These are phyloP conservation scores for Pythium periplocum DNA, from an alignment of 352 stramenopile species.

Conservation along the genomic window DNA sequence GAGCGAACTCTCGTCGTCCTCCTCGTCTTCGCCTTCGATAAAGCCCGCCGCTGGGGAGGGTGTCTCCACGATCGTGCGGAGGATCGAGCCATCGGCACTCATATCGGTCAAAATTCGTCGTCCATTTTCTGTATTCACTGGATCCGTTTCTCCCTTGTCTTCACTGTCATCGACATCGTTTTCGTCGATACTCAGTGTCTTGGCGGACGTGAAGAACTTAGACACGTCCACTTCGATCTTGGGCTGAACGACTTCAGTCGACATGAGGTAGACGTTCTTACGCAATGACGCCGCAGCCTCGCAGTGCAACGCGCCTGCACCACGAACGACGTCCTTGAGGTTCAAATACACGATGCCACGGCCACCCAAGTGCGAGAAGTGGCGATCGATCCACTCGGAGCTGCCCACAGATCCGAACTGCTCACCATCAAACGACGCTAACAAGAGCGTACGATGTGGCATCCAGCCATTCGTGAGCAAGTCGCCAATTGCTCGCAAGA, in stretches of 20 bases:
- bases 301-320: conserved; percentile 53
- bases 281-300: conserved; percentile 65
- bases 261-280: conserved; percentile 75
- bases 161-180: not conserved
- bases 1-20: conserved; percentile 31
- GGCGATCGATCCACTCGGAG: conserved; percentile 80
- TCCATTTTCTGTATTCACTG: no score
- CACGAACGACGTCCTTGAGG: conserved; percentile 64
- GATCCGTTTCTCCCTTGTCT: no score
- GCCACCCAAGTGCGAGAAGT: conserved; percentile 54
- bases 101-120: not conserved
- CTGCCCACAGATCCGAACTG: conserved; percentile 76
- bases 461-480: conserved; percentile 58
- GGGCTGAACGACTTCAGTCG: conserved; percentile 59
- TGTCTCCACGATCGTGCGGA: not conserved
- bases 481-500: conserved; percentile 47
- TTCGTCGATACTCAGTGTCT: not conserved
- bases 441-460: conserved; percentile 60
- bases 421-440: conserved; percentile 74
- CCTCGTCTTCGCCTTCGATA: not conserved
- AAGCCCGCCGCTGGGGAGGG: not conserved
- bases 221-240: conserved; percentile 36
- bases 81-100: not conserved
- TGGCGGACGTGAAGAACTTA: conserved; percentile 33
- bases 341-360: conserved; percentile 73